Conservation (phyloP, 495 filamentous ascomycete species). For the Penicillium bovifimosum region DNA sequence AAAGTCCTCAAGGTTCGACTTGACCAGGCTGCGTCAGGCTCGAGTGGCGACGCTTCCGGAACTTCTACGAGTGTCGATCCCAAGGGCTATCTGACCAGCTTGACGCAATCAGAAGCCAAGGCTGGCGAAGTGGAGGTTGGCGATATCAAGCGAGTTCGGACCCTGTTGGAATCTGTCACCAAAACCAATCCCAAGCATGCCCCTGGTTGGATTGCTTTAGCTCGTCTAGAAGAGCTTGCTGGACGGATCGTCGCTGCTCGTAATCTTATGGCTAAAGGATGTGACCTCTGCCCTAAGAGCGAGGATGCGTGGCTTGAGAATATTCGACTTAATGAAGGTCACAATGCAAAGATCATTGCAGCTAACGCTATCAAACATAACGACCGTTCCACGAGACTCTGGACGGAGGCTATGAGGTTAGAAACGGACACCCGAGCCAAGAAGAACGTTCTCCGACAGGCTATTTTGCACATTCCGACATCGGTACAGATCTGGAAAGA, state of each 20-base stretch:
- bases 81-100: slow-evolving; percentile 88
- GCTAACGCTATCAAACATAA: slow-evolving; percentile 89
- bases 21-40: slow-evolving; percentile 76
- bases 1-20: slow-evolving; percentile 88
- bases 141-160: slow-evolving; percentile 93
- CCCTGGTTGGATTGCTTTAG: slow-evolving; percentile 94
- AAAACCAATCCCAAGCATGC: slow-evolving; percentile 92
- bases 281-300: slow-evolving; percentile 84
- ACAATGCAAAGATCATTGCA: slow-evolving; percentile 94
- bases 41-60: slow-evolving; percentile 65
- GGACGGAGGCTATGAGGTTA: slow-evolving; percentile 92
- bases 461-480: slow-evolving; percentile 81
- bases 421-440: slow-evolving; percentile 74
- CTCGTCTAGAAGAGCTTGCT: slow-evolving; percentile 86
- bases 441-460: slow-evolving; percentile 85
- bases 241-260: slow-evolving; percentile 84
- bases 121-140: slow-evolving; percentile 80
- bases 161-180: slow-evolving; percentile 87
- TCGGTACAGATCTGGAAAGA: slow-evolving; percentile 96
- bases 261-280: slow-evolving; percentile 77
- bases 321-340: slow-evolving; percentile 83
- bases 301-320: slow-evolving; percentile 95
- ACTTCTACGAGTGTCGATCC: slow-evolving; percentile 91
- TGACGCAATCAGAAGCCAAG: slow-evolving; percentile 71
- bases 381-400: slow-evolving; percentile 79